Conservation (phyloP, 768 basidiomycete species). For the Lentinus brumalis region DNA sequence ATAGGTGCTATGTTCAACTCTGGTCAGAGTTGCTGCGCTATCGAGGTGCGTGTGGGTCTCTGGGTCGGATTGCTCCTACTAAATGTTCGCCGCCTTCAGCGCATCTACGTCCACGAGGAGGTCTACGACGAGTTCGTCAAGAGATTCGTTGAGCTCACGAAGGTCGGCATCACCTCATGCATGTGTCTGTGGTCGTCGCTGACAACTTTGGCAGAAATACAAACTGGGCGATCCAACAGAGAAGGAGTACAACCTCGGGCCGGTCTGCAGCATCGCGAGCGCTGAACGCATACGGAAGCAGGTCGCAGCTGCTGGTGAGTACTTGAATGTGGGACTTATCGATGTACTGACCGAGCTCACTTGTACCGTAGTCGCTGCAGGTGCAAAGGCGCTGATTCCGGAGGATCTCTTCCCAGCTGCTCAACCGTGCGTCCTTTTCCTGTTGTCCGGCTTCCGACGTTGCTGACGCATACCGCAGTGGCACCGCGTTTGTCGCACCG, state of each 20-base stretch:
- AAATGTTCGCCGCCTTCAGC: slow-evolving; percentile 47
- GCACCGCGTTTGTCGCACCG: slow-evolving; percentile 86
- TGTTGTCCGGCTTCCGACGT: neutral
- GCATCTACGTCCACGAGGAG: slow-evolving; percentile 91
- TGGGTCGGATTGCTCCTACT: neutral
- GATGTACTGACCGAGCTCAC: neutral
- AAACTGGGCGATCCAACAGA: slow-evolving; percentile 85
- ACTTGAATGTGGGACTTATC: neutral
- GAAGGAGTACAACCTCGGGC: slow-evolving; percentile 79
- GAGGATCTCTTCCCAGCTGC: slow-evolving; percentile 69
- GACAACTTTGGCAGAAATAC: slow-evolving; percentile 54
- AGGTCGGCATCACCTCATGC: slow-evolving; percentile 39
- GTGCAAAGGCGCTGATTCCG: slow-evolving; percentile 76
- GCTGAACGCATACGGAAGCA: slow-evolving; percentile 87
- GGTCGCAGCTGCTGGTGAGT: slow-evolving; percentile 76
- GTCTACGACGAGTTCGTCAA: slow-evolving; percentile 80
- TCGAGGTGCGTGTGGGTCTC: slow-evolving; percentile 60
- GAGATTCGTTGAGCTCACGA: slow-evolving; percentile 70
- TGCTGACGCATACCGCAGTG: slow-evolving; percentile 42
- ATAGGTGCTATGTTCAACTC: slow-evolving; percentile 94
- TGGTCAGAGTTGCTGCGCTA: slow-evolving; percentile 93
- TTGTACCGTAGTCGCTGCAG: slow-evolving; percentile 57
- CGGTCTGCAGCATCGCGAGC: slow-evolving; percentile 87
- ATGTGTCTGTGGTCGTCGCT: neutral
- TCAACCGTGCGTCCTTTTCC: slow-evolving; percentile 51